Conservation (phyloP, 2,329 filamentous ascomycete species). For the Fusarium denticulatum region DNA sequence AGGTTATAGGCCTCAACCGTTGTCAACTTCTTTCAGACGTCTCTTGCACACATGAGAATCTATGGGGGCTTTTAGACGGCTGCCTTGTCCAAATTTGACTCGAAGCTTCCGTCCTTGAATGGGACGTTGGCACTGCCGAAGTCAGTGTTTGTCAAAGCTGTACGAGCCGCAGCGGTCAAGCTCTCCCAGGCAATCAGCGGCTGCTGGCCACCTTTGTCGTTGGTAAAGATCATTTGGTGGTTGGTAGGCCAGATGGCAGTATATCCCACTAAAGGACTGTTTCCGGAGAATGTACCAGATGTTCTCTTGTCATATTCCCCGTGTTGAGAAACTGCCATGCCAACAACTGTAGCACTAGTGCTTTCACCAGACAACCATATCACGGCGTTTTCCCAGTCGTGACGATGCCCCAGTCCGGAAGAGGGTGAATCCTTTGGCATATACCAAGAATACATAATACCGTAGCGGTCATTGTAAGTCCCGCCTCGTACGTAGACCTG, state of each 20-base stretch:
- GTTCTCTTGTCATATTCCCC: constrained; percentile 47
- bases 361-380: constrained; percentile 43
- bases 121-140: constrained; percentile 57
- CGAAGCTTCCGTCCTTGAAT: constrained; percentile 49
- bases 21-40: background rate
- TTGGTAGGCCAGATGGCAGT: constrained; percentile 46
- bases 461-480: constrained; percentile 47
- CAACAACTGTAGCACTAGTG: constrained; percentile 43
- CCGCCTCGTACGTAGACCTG: constrained; percentile 53
- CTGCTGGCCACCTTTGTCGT: constrained; percentile 51
- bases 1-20: background rate
- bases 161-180: constrained; percentile 49
- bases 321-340: constrained; percentile 51
- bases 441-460: constrained; percentile 59
- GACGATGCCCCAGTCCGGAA: constrained; percentile 43
- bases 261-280: constrained; percentile 48
- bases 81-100: constrained; percentile 35
- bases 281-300: constrained; percentile 40
- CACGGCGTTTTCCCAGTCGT: constrained; percentile 44
- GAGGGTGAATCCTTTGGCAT: constrained; percentile 55
- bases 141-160: constrained; percentile 51
- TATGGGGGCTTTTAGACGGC: background rate
- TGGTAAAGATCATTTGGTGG: constrained; percentile 52
- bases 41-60: background rate
- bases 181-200: constrained; percentile 58